Evolutionary conservation across 1,139 yeast genomes (phyloP).

Genomic region (Nakaseomyces kungkrabaensis): DNA sequence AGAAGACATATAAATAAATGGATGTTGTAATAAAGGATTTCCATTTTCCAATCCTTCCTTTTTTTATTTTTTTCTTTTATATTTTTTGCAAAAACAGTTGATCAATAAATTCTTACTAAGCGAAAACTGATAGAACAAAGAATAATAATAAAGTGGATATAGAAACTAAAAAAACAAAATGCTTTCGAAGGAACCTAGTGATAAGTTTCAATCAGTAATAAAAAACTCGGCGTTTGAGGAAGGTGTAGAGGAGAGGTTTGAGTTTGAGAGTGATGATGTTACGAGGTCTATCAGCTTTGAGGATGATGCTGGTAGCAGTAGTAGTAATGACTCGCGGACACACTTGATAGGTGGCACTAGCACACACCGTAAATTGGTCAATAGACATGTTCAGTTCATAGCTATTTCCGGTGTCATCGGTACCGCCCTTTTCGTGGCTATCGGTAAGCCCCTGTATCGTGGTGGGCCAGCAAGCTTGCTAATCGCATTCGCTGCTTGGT

Average conservation of each 20-base stretch:
- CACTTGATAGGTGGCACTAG: constrained; percentile 9
- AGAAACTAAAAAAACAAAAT: not conserved
- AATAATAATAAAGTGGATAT: not conserved
- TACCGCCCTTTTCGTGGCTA: constrained; percentile 66
- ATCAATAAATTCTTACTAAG: no score
- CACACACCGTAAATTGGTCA: constrained; percentile 37
- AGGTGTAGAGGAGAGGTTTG: constrained; percentile 1
- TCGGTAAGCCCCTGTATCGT: constrained; percentile 54
- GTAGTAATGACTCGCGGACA: constrained; percentile 13
- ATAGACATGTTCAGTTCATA: constrained; percentile 64
- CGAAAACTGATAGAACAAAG: not conserved
- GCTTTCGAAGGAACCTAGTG: constrained; percentile 1
- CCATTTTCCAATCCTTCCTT: no score
- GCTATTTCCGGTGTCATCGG: constrained; percentile 84
- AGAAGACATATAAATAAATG: no score
- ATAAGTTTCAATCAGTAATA: not conserved
- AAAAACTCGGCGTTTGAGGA: constrained; percentile 1
- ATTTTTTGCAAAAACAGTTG: no score
- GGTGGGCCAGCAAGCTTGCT: constrained; percentile 77
- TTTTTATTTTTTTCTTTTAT: no score
- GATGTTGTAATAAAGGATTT: no score
- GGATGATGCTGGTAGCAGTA: constrained; percentile 6
- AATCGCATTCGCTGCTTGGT: constrained; percentile 54
- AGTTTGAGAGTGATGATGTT: constrained; percentile 1
- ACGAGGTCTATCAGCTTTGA: constrained; percentile 1